Evolutionary conservation across 495 filamentous ascomycete species (phyloP).

Genomic region (Penicillium maclennaniae): DNA sequence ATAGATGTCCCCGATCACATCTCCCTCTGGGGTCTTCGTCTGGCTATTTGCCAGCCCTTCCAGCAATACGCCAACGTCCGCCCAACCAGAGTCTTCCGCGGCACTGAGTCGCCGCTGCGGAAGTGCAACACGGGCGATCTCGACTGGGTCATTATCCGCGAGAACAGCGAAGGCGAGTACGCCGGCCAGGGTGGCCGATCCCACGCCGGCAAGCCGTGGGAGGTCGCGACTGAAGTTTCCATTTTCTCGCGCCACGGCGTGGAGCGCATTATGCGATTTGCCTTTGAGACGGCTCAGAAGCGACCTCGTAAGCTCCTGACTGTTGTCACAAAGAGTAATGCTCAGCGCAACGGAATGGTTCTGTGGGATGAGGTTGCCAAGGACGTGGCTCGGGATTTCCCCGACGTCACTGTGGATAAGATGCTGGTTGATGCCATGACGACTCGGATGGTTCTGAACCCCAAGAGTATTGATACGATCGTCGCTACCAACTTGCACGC

Average conservation of each 20-base stretch:
- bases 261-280: slow-evolving; percentile 54
- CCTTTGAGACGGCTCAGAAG: slow-evolving; percentile 48
- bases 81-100: slow-evolving; percentile 47
- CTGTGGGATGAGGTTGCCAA: slow-evolving; percentile 54
- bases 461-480: slow-evolving; percentile 51
- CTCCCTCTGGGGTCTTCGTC: slow-evolving; percentile 52
- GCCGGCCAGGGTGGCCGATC: slow-evolving; percentile 54
- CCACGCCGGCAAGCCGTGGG: slow-evolving; percentile 48
- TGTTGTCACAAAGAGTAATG: slow-evolving; percentile 59
- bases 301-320: slow-evolving; percentile 49
- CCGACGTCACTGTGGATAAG: slow-evolving; percentile 52
- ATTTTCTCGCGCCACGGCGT: slow-evolving; percentile 53
- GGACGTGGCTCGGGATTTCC: slow-evolving; percentile 45
- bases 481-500: slow-evolving; percentile 57
- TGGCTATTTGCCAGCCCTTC: slow-evolving; percentile 52
- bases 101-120: slow-evolving; percentile 46
- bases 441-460: slow-evolving; percentile 52
- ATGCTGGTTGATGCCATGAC: slow-evolving; percentile 62
- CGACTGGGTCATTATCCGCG: slow-evolving; percentile 56
- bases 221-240: slow-evolving; percentile 50
- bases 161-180: slow-evolving; percentile 58
- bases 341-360: slow-evolving; percentile 56
- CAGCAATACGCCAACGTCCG: slow-evolving; percentile 57
- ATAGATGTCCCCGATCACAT: slow-evolving; percentile 55
- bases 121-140: slow-evolving; percentile 40